Conservation (phyloP, 495 filamentous ascomycete genomes). For the Penicillium lividum region DNA sequence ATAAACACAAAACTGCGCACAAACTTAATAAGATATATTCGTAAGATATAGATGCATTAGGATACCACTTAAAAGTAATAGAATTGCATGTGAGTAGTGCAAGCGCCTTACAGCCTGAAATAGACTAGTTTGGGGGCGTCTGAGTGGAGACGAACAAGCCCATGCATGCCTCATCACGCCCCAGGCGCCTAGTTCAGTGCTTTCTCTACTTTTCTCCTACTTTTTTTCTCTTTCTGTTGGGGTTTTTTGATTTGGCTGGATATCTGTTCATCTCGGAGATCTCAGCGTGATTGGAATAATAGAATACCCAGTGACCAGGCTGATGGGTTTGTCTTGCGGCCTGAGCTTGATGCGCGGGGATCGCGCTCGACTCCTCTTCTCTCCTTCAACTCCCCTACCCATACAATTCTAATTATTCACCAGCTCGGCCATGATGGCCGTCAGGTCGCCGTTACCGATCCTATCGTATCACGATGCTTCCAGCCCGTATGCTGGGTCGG, state of each 20-base stretch:
- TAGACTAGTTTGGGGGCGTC: constrained; percentile 23
- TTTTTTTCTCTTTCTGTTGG: neutral
- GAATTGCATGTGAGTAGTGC: constrained; percentile 2
- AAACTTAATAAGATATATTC: too few relatives aligned
- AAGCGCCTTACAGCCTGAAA: constrained; percentile 24
- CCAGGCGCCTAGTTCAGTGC: constrained; percentile 25
- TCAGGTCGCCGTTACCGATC: constrained; percentile 38
- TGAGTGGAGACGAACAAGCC: constrained; percentile 21
- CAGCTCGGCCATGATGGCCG: constrained; percentile 29
- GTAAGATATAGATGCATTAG: too few relatives aligned
- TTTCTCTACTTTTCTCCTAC: neutral
- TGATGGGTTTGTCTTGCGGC: constrained; percentile 16
- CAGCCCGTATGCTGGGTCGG: constrained; percentile 19
- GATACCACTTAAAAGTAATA: neutral
- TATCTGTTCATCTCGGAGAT: constrained; percentile 1
- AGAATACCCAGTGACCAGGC: constrained; percentile 8
- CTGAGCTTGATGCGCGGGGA: constrained; percentile 20
- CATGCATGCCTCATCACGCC: constrained; percentile 32
- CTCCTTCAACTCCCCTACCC: constrained; percentile 1
- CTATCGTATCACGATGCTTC: constrained; percentile 21
- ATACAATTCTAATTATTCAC: constrained; percentile 2
- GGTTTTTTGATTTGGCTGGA: neutral
- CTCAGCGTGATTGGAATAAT: constrained; percentile 15
- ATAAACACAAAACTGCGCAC: neutral
- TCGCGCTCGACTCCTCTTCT: constrained; percentile 10